Percentiles rank a stretch among this genome's conserved stretches.
These are phyloP conservation scores for Lactifluus piperatus DNA, from an alignment of 768 basidiomycete species.

Conservation along the genomic window DNA sequence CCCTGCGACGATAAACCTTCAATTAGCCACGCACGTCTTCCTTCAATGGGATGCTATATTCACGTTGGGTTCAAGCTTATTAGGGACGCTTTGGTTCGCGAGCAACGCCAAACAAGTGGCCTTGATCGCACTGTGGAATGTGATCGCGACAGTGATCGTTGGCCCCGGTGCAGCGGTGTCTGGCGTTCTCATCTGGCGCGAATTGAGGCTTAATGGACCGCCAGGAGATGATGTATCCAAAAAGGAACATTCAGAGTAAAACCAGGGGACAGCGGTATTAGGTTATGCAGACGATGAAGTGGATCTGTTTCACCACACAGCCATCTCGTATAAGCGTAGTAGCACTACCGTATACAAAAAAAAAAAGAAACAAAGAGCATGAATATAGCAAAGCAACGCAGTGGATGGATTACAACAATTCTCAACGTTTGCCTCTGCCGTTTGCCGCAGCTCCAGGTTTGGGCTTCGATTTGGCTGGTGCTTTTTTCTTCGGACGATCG, in stretches of 20 bases:
- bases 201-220: conserved; percentile 8
- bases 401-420: background rate
- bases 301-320: background rate
- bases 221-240: background rate
- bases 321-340: background rate
- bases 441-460: conserved; percentile 26
- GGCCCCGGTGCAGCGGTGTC: conserved; percentile 18
- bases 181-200: conserved; percentile 16
- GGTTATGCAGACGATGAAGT: background rate
- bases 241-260: background rate
- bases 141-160: conserved; percentile 1
- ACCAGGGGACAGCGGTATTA: background rate
- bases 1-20: conserved; percentile 2
- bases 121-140: conserved; percentile 7
- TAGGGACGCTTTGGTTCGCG: conserved; percentile 16
- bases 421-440: conserved; percentile 22
- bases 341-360: conserved; percentile 14
- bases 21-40: conserved; percentile 1
- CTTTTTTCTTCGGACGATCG: conserved; percentile 35
- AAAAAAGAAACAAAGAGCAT: background rate
- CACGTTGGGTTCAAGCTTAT: conserved; percentile 5
- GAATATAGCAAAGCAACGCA: background rate
- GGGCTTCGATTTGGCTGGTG: conserved; percentile 25
- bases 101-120: background rate
- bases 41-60: conserved; percentile 16